phyloP scores from a whole-genome alignment of 73 alveolate genomes.

The Urostyla sp. region DNA sequence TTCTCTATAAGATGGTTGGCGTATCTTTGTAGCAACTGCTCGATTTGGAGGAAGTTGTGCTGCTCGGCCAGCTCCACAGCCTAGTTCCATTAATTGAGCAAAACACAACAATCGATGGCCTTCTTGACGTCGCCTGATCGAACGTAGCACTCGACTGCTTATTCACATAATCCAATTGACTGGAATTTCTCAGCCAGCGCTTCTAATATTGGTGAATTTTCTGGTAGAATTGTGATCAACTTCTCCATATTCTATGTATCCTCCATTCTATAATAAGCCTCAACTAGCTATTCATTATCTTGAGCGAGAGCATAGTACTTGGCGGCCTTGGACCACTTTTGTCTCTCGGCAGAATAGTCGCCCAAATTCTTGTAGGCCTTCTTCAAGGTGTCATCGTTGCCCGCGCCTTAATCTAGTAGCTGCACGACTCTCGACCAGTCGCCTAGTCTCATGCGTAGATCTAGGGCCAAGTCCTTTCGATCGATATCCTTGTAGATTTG shows the following conservation, averaged over 20 bases:
- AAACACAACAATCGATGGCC: conserved; percentile 99
- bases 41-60: conserved; percentile 98
- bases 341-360: conserved; percentile 80
- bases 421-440: conserved; percentile 96
- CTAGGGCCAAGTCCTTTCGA: conserved; percentile 96
- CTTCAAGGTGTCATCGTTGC: conserved; percentile 90
- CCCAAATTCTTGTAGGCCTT: conserved; percentile 88
- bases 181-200: conserved; percentile 94
- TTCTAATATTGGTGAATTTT: conserved; percentile 84
- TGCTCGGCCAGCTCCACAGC: conserved; percentile 99
- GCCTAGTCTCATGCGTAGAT: conserved; percentile 94
- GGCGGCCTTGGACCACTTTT: conserved; percentile 89
- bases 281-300: conserved; percentile 85
- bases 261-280: conserved; percentile 89
- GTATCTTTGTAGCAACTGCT: conserved; percentile 95
- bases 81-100: conserved; percentile 97
- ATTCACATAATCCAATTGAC: conserved; percentile 93
- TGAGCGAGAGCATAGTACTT: conserved; percentile 82
- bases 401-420: conserved; percentile 89
- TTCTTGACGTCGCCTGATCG: conserved; percentile 96
- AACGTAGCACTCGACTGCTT: conserved; percentile 96
- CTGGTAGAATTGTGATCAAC: conserved; percentile 85
- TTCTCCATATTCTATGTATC: conserved; percentile 85
- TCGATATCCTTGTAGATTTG: conserved; percentile 94
- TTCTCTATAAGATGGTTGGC: conserved; percentile 97